These are phyloP conservation scores for Blastobotrys serpentis DNA, from an alignment of 1,139 yeast genomes.

Conservation along the genomic window DNA sequence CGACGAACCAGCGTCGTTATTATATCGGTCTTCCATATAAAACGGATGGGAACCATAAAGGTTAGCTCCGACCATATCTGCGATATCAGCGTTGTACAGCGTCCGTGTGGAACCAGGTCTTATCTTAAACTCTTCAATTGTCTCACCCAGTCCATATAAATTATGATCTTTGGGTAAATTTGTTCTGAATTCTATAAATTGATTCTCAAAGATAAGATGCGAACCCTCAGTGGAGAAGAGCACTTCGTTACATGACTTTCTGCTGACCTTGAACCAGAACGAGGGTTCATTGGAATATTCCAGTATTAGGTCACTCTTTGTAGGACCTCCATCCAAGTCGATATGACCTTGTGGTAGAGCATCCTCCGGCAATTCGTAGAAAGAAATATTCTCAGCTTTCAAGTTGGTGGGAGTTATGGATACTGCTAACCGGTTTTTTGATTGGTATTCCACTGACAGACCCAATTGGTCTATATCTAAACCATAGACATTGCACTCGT, in stretches of 20 bases:
- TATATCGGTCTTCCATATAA: constrained; percentile 34
- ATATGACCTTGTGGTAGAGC: constrained; percentile 31
- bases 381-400: constrained; percentile 28
- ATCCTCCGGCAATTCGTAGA: constrained; percentile 34
- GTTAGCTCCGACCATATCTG: constrained; percentile 22
- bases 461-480: constrained; percentile 36
- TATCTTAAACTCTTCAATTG: constrained; percentile 37
- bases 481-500: constrained; percentile 38
- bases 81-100: constrained; percentile 26
- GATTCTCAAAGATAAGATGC: constrained; percentile 40
- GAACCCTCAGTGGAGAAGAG: constrained; percentile 38
- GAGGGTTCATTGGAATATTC: constrained; percentile 29
- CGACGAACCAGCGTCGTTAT: constrained; percentile 5
- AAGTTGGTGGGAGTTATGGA: constrained; percentile 34
- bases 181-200: constrained; percentile 39
- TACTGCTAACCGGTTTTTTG: constrained; percentile 33
- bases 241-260: constrained; percentile 34
- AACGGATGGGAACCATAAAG: constrained; percentile 34
- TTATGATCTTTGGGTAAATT: constrained; percentile 35
- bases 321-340: constrained; percentile 9
- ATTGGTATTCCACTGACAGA: constrained; percentile 38
- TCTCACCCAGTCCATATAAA: constrained; percentile 41
- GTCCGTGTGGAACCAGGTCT: constrained; percentile 33
- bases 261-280: constrained; percentile 36
- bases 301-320: constrained; percentile 31